Evolutionary conservation across 257 asterid genomes (phyloP), one percentile per base, ranked within the genome.

Genomic region (Salvia miltiorrhiza): DNA sequence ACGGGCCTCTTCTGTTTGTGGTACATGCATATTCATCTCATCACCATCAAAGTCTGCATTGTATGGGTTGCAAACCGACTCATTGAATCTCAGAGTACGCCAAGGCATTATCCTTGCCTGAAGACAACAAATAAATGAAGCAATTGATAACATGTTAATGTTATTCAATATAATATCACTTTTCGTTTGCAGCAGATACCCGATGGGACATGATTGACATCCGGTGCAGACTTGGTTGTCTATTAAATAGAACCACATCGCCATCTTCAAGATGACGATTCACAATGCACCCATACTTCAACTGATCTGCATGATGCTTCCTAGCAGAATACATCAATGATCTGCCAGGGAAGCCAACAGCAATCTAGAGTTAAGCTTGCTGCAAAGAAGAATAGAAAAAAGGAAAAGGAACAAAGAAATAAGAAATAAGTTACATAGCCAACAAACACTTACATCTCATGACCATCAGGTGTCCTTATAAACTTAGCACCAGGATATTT

Each of bases 41-140:
- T 93, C 99, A 63, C 99, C 99, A 82, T 93, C 99, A 76, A 93
- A 93, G 82, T 93, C 99, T 44, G 97, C 97, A 79, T 93, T 93
- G 71, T 93, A 93, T 30, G 99, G 99, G 65, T 93, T 93, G 83
- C 99, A 93, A 78, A 93, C 96, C 65, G 99, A 93, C 79, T 93
- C 99, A 69, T 93, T 93, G 76, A 93, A 93, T 76, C 97, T 80
- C 82, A 93, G 80, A 69, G 99, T 93, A 70, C 99, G 95, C 97
- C 99, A 93, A 21, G 99, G 99, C 99, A 93, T 93, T 84, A 93
- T 88, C 89, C 93, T 88, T 75, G 99, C 99, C 99, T 93, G 69
- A 63, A 82, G 59, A 74, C 48, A 56, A 65, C 65, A 79, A 43
- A 75, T 33, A 67, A 48, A 62, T 60, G 59, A 76, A 75, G 55